Base-by-base conservation (phyloP, 1,284 basidiomycete species). In the Wolfiporia cocos region DNA sequence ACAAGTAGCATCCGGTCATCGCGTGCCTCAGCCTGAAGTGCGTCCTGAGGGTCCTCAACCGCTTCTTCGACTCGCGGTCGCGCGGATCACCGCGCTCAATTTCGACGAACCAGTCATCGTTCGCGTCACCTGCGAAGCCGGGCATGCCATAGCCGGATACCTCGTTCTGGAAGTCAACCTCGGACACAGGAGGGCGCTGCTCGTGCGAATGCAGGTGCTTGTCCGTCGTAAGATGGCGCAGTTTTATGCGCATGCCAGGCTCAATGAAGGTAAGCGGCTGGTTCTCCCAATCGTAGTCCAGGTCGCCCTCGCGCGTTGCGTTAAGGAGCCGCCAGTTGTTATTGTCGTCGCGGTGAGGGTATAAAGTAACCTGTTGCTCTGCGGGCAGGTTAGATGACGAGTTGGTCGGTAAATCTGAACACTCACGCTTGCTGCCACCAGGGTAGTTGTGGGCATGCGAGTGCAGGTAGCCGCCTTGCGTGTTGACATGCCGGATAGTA, bases 131-230 rank as follows among this genome's bases (percentile, higher is more conserved):
- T 0, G 64, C 62, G 55, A 86, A 96, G n/a, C 82, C 86, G 1
- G 81, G 68, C 68, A 90, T 85, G 3, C 96, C 96, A 57, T 99
- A 99, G 1, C 73, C 92, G 1, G 93, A 95, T 0, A 98, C 94
- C 62, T 99, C 96, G 58, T 98, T 95, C 70, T 99, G 96, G 72
- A 97, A 99, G 54, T 99, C 96, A 41, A 96, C 92, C 46, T 99
- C 95, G 36, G 90, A 93, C n/a, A 99, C 82, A 12, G 94, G 93
- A 3, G 96, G 91, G 29, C 95, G 85, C 51, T 87, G 68, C 53
- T 97, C 93, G 65, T 99, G 96, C 37, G 90, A 93, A 69, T 99
- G 96, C 4, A 99, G 76, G 41, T 85, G 78, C 64, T 92, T 95
- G 52, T 87, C 76, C 0, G 94, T 95, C 19, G 70, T 43, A 34